A percentile compares a stretch with the other conserved stretches of the same genome.
Evolutionary conservation across 352 stramenopile genomes (phyloP).

Genomic region (Pilasporangium apinafurcum): DNA sequence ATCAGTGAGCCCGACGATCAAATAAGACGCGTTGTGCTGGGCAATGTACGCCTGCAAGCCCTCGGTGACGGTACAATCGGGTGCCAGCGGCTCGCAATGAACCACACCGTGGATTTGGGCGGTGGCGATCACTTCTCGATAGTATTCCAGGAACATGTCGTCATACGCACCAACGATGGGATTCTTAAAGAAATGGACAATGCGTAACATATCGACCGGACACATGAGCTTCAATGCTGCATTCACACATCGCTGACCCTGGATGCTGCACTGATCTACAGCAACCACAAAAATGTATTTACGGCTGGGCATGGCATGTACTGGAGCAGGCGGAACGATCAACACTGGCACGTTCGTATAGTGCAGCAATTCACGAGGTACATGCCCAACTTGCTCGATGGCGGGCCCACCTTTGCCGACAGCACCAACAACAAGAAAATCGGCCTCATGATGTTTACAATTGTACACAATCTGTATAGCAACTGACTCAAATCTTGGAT

Average conservation of each 20-base stretch:
- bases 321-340: conserved; percentile 37
- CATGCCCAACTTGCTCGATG: conserved; percentile 49
- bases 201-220: conserved; percentile 24
- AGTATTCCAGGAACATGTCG: conserved; percentile 21
- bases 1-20: conserved; percentile 38
- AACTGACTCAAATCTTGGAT: conserved; percentile 26
- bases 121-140: conserved; percentile 18
- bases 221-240: conserved; percentile 53
- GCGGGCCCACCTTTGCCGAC: conserved; percentile 54
- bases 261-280: conserved; percentile 21
- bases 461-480: conserved; percentile 12
- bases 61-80: conserved; percentile 32
- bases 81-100: conserved; percentile 9
- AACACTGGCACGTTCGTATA: conserved; percentile 14
- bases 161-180: conserved; percentile 31
- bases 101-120: conserved; percentile 1
- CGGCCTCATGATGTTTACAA: conserved; percentile 5
- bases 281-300: conserved; percentile 53
- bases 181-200: conserved; percentile 62
- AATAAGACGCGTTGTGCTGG: conserved; percentile 26
- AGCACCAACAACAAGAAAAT: conserved; percentile 52
- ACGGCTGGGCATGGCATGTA: conserved; percentile 29
- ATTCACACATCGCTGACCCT: conserved; percentile 26
- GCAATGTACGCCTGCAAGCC: conserved; percentile 47
- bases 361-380: conserved; percentile 38